Percentiles rank a stretch among this genome's conserved stretches.
Evolutionary conservation across 257 asterid species (phyloP).

Genomic region (Solanum rostratum): DNA sequence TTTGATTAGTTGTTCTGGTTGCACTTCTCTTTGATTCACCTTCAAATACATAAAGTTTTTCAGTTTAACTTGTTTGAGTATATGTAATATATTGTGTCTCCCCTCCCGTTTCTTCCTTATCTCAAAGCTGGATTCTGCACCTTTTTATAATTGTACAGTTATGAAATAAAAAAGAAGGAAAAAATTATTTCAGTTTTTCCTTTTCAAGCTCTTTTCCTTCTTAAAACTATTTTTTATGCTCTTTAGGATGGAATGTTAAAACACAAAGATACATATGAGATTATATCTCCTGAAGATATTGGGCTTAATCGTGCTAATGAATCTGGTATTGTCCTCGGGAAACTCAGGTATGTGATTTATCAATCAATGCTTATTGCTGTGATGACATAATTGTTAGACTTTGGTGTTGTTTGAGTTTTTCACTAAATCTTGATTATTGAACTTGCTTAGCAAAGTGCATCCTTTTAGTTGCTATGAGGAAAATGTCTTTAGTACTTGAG

Average conservation of each 20-base stretch:
- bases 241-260: constrained; percentile 95
- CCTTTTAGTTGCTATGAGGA: background rate
- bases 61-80: background rate
- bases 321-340: constrained; percentile 95
- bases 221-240: background rate
- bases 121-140: background rate
- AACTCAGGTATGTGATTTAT: constrained; percentile 60
- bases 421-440: background rate
- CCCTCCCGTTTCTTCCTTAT: background rate
- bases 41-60: background rate
- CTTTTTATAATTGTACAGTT: background rate
- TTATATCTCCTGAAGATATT: constrained; percentile 90
- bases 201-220: background rate
- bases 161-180: background rate
- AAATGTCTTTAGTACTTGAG: background rate
- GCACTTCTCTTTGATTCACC: background rate
- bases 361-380: background rate
- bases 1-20: background rate
- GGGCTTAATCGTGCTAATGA: constrained; percentile 82
- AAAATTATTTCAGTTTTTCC: background rate
- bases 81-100: background rate
- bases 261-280: constrained; percentile 82
- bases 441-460: background rate
- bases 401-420: background rate
- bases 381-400: background rate